Evolutionary conservation across 2,329 filamentous ascomycete genomes (phyloP).

Genomic region (Trichoderma breve): DNA sequence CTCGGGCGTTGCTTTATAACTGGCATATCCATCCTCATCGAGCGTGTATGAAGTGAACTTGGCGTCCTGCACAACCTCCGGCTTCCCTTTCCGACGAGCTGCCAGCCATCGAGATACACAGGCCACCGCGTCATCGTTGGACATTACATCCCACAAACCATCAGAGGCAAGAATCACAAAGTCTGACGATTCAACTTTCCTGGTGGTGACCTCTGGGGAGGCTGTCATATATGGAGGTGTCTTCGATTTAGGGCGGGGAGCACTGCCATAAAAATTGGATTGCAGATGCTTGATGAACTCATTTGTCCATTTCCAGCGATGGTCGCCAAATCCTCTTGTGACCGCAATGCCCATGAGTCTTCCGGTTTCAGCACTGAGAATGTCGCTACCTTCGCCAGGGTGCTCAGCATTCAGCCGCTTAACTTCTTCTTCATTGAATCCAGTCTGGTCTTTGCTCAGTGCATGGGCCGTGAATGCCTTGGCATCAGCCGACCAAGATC

Average conservation of each 20-base stretch:
- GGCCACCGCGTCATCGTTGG: conserved; percentile 19
- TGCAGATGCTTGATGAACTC: conserved; percentile 35
- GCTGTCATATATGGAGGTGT: conserved; percentile 23
- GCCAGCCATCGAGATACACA: conserved; percentile 22
- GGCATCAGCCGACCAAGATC: conserved; percentile 42
- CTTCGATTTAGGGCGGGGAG: conserved; percentile 42
- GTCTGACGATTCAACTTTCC: conserved; percentile 10
- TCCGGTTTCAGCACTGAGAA: conserved; percentile 48
- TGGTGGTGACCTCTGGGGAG: conserved; percentile 16
- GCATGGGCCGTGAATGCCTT: conserved; percentile 49
- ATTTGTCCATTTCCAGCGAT: conserved; percentile 64
- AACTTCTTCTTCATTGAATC: conserved; percentile 59
- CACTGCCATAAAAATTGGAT: conserved; percentile 48
- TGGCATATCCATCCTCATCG: conserved; percentile 27
- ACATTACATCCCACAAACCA: conserved; percentile 23
- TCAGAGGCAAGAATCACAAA: conserved; percentile 24
- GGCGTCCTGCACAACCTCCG: conserved; percentile 27
- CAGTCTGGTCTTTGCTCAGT: conserved; percentile 65
- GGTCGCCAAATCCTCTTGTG: conserved; percentile 67
- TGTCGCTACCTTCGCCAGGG: conserved; percentile 58
- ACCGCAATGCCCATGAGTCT: conserved; percentile 61
- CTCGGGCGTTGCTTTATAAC: conserved; percentile 36
- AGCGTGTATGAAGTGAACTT: conserved; percentile 5
- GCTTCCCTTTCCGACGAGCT: conserved; percentile 22
- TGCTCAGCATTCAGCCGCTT: conserved; percentile 55